Conservation (phyloP, 1,139 yeast species). For the Candida mesenterica region DNA sequence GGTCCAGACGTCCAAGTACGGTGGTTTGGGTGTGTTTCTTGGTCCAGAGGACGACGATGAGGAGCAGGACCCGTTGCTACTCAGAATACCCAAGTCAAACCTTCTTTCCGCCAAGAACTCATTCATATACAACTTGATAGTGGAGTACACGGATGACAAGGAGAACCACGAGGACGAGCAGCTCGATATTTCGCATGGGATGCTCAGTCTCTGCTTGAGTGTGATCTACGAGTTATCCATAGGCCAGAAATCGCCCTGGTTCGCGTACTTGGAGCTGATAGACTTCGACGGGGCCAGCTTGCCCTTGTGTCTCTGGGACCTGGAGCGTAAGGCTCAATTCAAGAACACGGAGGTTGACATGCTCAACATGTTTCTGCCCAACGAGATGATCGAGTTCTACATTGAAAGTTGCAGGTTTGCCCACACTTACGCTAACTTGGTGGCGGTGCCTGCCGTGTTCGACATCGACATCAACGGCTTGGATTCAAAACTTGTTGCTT, state of each 20-base stretch:
- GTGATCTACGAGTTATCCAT: conserved; percentile 63
- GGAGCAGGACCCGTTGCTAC: conserved; percentile 29
- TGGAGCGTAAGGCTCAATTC: conserved; percentile 45
- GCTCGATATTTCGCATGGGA: conserved; percentile 48
- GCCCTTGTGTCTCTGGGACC: conserved; percentile 70
- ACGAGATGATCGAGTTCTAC: conserved; percentile 57
- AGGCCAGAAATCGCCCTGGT: conserved; percentile 73
- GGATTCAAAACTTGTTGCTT: too few species aligned
- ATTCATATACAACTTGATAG: conserved; percentile 63
- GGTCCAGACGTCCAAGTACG: conserved; percentile 48
- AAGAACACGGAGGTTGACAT: conserved; percentile 67
- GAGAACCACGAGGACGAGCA: conserved; percentile 9
- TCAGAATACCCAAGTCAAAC: conserved; percentile 51
- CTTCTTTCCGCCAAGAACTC: conserved; percentile 59
- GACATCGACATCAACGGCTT: conserved; percentile 9
- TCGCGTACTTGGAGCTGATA: conserved; percentile 57
- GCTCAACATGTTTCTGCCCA: conserved; percentile 59
- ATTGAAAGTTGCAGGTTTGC: conserved; percentile 55
- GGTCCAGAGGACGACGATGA: conserved; percentile 23
- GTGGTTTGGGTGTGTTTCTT: conserved; percentile 74
- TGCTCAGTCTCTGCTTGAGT: conserved; percentile 65
- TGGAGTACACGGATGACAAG: conserved; percentile 44
- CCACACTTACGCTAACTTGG: conserved; percentile 18
- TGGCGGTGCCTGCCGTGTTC: conserved; percentile 43
- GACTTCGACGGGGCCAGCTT: conserved; percentile 34